Conservation (phyloP, 495 filamentous ascomycete species). For the Filosporella fistucella region DNA sequence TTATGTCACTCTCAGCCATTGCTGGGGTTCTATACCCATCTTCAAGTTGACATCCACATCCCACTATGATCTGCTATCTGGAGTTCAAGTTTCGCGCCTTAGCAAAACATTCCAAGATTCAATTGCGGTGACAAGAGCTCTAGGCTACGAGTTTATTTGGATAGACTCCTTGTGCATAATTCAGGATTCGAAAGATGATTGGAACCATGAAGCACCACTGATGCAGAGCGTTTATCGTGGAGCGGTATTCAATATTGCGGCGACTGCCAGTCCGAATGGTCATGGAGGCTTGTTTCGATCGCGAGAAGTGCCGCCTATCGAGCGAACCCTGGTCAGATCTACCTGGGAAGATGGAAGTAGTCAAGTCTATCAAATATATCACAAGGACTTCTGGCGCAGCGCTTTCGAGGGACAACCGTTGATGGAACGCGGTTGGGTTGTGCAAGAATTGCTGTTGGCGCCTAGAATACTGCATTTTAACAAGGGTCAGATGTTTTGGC, state of each 20-base stretch:
- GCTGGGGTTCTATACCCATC: conserved; percentile 8
- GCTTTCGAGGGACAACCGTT: neutral
- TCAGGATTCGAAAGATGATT: conserved; percentile 31
- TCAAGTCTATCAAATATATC: neutral
- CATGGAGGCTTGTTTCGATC: conserved; percentile 29
- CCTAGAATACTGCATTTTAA: conserved; percentile 39
- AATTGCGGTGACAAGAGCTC: conserved; percentile 2
- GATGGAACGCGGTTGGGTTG: conserved; percentile 34
- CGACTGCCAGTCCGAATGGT: conserved; percentile 22
- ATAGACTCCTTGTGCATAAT: conserved; percentile 27
- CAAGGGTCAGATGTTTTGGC: conserved; percentile 33
- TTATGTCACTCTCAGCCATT: conserved; percentile 14
- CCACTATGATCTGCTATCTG: neutral
- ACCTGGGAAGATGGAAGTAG: neutral
- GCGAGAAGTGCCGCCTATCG: neutral
- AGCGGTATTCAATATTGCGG: conserved; percentile 31
- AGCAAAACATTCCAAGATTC: conserved; percentile 8
- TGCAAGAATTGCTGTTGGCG: conserved; percentile 37
- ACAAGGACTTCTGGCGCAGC: neutral
- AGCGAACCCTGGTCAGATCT: neutral
- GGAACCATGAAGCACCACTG: conserved; percentile 24
- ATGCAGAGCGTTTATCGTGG: conserved; percentile 36
- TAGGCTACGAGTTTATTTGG: conserved; percentile 8
- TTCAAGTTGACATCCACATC: neutral
- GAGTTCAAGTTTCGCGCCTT: neutral